Percentiles rank a stretch among this genome's conserved stretches.
These are phyloP conservation scores for Tetrapisispora phaffii DNA, from an alignment of 805 yeast genomes.

Conservation along the genomic window DNA sequence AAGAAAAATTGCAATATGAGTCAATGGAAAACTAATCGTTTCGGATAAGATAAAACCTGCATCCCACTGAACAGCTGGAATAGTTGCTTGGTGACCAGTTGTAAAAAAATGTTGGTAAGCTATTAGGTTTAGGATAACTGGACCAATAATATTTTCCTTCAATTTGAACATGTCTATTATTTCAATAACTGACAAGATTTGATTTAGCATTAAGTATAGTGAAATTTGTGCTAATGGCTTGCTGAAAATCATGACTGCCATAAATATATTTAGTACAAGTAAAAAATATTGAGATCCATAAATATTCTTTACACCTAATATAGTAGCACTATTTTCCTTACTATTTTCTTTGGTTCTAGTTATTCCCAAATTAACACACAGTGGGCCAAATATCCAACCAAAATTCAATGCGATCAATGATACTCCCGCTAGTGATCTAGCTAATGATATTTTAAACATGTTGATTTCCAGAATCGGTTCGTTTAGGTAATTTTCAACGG, in stretches of 20 bases:
- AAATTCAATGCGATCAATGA: conserved; percentile 64
- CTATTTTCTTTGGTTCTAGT: conserved; percentile 26
- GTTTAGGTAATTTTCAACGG: conserved; percentile 44
- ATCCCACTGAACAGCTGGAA: conserved; percentile 94
- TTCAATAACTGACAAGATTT: conserved; percentile 68
- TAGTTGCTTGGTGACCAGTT: conserved; percentile 95
- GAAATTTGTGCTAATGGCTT: conserved; percentile 84
- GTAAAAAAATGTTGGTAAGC: conserved; percentile 78
- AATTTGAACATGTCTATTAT: conserved; percentile 56
- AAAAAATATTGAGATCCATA: conserved; percentile 83
- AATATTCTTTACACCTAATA: conserved; percentile 75
- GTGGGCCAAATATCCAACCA: conserved; percentile 82
- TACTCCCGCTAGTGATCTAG: conserved; percentile 70
- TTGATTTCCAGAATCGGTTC: conserved; percentile 8
- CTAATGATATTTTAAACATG: conserved; percentile 54
- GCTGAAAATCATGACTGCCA: conserved; percentile 57
- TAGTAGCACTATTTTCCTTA: conserved; percentile 41
- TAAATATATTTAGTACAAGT: conserved; percentile 58
- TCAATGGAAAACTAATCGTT: conserved; percentile 66
- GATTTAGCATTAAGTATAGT: conserved; percentile 58
- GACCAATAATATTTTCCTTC: conserved; percentile 60
- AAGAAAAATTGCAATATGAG: conserved; percentile 68
- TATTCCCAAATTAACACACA: conserved; percentile 57
- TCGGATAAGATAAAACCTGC: conserved; percentile 73
- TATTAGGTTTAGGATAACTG: conserved; percentile 62